phyloP scores from a whole-genome alignment of 73 alveolate species.

The Paramecium biaurelia region DNA sequence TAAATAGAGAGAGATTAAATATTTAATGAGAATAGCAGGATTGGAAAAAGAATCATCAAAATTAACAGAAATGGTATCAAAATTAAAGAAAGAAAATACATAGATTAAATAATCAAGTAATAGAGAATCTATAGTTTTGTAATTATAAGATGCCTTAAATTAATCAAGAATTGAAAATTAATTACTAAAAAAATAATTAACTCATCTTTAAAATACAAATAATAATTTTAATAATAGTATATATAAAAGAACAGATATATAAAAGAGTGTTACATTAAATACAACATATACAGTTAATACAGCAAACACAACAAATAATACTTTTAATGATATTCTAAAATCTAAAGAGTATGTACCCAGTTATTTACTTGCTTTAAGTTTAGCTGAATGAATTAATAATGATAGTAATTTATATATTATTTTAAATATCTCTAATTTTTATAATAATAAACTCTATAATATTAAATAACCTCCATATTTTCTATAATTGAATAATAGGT shows the following conservation, averaged over 20 bases:
- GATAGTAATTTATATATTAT: neutral
- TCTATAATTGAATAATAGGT: too few species aligned
- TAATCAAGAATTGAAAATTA: neutral
- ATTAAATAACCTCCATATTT: too few species aligned
- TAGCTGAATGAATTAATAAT: neutral
- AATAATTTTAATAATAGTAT: neutral
- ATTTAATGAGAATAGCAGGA: conserved; percentile 18
- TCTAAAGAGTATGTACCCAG: conserved; percentile 11
- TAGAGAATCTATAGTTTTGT: neutral
- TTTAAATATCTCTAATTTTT: neutral
- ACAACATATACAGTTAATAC: neutral
- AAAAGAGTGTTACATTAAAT: neutral
- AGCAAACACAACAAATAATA: neutral
- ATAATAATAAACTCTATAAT: too few species aligned
- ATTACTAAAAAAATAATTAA: neutral
- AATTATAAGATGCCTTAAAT: neutral
- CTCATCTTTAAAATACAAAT: neutral
- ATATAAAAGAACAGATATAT: neutral
- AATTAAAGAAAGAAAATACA: neutral
- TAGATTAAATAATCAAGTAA: neutral
- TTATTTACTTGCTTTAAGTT: conserved; percentile 43
- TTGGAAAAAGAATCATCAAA: conserved; percentile 26
- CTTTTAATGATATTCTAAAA: neutral
- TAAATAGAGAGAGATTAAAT: neutral
- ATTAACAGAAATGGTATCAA: neutral